Base-by-base conservation (phyloP, 495 filamentous ascomycete genomes). In the Emericellopsis terricola region DNA sequence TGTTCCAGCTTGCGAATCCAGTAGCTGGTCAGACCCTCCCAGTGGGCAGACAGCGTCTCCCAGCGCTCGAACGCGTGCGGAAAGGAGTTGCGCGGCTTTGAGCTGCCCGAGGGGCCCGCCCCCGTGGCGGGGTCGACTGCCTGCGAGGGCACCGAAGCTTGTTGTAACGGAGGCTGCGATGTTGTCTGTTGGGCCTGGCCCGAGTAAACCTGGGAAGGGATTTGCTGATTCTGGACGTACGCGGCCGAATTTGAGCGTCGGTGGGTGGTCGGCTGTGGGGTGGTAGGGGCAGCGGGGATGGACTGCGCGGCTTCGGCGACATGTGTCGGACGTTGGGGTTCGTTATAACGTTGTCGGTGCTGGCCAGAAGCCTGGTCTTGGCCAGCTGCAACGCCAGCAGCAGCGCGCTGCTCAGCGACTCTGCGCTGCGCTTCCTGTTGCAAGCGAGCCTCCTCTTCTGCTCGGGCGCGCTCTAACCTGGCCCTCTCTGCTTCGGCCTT, bases 1-100 rank as follows among this genome's bases (percentile, higher is more conserved):
- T 85, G 71, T 49, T 96, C 83, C 0, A 96, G 65, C 38, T 83
- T 73, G 20, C 81, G 81, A 36, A 97, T 87, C 89, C 89, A 96
- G 57, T 91, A 96, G 34, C 81, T 81, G 1, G 89, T 97, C 38
- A 96, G 68, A 11, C 89, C 89, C 51, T 97, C 89, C 89, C 91
- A 97, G 43, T 94, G 89, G 10, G 91, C 89, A 0, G 91, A 96
- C 5, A 97, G 61, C 0, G 78, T 82, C 43, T 97, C 89, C 89
- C 91, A 97, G 28, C 89, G 71, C 51, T 97, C 86, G 42, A 97
- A 97, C 1, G 89, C 89, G 56, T 97, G 91, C 11, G 91, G 89
- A 50, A 96, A 92, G 2, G 76, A 65, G 30, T 57, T 64, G 38
- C 59, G 56, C 27, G 53, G 42, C 21, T 57, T 52, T 36, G 49